Evolutionary conservation across 441 rosid species (phyloP).

Genomic region (Adansonia madagascariensis): DNA sequence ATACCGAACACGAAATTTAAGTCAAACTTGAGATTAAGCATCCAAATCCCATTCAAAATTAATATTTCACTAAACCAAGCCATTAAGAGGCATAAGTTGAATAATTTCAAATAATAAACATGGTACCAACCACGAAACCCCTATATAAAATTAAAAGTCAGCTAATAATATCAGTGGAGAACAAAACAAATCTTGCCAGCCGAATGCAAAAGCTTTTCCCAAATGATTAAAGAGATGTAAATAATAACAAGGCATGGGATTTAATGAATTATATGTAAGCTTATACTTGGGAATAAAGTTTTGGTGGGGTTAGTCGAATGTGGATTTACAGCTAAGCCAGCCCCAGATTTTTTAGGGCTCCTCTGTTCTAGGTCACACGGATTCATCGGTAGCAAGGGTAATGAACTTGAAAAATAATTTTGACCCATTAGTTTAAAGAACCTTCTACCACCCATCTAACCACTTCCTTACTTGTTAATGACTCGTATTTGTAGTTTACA

Average conservation of each 20-base stretch:
- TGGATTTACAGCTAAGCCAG: conserved; percentile 38
- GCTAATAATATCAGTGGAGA: background rate
- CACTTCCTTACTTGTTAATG: background rate
- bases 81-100: background rate
- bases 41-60: conserved; percentile 20
- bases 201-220: background rate
- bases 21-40: conserved; percentile 25
- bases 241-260: background rate
- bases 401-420: background rate
- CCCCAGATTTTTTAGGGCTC: background rate
- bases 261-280: conserved; percentile 13
- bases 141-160: background rate
- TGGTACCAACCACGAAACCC: conserved; percentile 2
- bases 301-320: conserved; percentile 37
- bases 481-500: background rate
- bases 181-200: conserved; percentile 27
- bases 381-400: conserved; percentile 18
- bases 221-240: background rate
- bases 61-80: conserved; percentile 24
- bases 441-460: background rate
- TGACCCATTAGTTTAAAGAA: conserved; percentile 12
- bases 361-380: conserved; percentile 4
- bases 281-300: conserved; percentile 29
- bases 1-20: background rate
- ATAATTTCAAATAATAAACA: background rate